These are phyloP conservation scores for Populus hybrid DNA, from an alignment of 441 rosid species.

Conservation along the genomic window DNA sequence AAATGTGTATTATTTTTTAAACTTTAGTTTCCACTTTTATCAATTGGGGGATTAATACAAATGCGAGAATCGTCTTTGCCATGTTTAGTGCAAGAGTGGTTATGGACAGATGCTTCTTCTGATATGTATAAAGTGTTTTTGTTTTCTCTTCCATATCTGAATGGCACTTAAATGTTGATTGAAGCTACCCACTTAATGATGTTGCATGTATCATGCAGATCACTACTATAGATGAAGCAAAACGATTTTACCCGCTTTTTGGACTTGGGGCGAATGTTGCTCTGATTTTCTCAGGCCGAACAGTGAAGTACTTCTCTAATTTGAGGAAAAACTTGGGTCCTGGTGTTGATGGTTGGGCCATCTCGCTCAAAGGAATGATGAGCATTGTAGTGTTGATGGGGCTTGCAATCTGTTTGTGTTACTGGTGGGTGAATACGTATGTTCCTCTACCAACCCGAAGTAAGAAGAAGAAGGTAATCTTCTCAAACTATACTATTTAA, in stretches of 20 bases:
- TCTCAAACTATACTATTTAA: not conserved
- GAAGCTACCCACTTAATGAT: constrained; percentile 4
- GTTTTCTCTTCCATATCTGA: not conserved
- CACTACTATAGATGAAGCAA: constrained; percentile 94
- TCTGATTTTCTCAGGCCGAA: constrained; percentile 87
- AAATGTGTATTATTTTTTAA: not conserved
- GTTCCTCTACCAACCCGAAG: constrained; percentile 89
- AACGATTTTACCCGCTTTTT: constrained; percentile 87
- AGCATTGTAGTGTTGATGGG: constrained; percentile 92
- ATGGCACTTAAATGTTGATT: not conserved
- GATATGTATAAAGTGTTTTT: not conserved
- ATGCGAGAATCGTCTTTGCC: not conserved
- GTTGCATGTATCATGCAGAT: constrained; percentile 47
- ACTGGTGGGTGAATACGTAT: constrained; percentile 91
- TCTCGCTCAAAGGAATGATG: constrained; percentile 96
- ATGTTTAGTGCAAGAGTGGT: not conserved
- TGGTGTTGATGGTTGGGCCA: constrained; percentile 99
- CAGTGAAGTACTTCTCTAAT: constrained; percentile 93
- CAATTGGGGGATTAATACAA: not conserved
- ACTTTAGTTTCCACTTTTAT: not conserved
- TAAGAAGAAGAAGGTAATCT: constrained; percentile 88
- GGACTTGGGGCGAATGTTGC: constrained; percentile 98
- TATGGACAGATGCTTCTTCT: not conserved
- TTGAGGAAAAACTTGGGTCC: constrained; percentile 87
- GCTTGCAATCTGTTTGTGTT: constrained; percentile 69